Evolutionary conservation across 129 eudicot genomes (phyloP).

Genomic region (Rutidosis leptorrhynchoides): DNA sequence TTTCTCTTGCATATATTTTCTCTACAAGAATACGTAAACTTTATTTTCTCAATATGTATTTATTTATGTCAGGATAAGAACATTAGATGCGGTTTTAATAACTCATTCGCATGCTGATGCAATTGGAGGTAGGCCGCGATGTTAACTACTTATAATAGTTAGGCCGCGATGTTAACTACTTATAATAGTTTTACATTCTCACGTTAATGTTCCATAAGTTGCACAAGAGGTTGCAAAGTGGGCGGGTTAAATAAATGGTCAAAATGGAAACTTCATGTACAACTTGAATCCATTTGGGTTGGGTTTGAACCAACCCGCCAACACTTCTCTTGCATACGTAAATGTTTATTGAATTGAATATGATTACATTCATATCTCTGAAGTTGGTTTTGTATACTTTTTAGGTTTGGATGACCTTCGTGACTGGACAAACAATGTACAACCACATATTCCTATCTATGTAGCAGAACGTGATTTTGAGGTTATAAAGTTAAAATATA

Average conservation of each 20-base stretch:
- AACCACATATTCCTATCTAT: constrained; percentile 83
- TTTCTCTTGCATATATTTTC: neutral
- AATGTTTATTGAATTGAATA: neutral
- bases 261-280: neutral
- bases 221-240: neutral
- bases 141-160: constrained; percentile 29
- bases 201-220: constrained; percentile 8
- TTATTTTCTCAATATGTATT: neutral
- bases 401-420: constrained; percentile 97
- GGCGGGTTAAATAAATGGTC: neutral
- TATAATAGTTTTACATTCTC: constrained; percentile 28
- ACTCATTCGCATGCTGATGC: constrained; percentile 99
- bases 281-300: neutral
- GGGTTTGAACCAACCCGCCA: neutral
- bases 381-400: constrained; percentile 15
- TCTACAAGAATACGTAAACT: neutral
- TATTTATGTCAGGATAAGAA: constrained; percentile 74
- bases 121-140: constrained; percentile 74
- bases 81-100: constrained; percentile 84
- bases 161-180: constrained; percentile 31
- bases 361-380: constrained; percentile 1
- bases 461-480: constrained; percentile 93
- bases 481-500: constrained; percentile 40
- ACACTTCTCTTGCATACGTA: neutral
- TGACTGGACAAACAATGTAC: constrained; percentile 99